Conservation (phyloP, 2,329 filamentous ascomycete genomes). For the Fusarium oxysporum region DNA sequence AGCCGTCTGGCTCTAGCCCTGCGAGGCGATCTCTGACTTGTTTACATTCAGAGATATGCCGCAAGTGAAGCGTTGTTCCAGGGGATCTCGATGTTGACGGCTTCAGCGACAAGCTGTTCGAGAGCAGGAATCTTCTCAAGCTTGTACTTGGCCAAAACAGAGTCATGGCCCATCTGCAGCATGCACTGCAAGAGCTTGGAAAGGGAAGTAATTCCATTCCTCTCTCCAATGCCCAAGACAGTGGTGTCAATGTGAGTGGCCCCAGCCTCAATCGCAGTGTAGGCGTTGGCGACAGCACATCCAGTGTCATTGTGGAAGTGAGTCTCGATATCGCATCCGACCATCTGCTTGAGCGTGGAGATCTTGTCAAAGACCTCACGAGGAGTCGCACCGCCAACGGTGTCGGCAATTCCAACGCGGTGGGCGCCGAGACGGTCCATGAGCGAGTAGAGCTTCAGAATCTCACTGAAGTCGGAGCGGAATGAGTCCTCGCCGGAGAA, state of each 20-base stretch:
- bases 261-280: slow-evolving; percentile 87
- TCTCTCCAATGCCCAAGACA: slow-evolving; percentile 65
- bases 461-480: slow-evolving; percentile 80
- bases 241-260: slow-evolving; percentile 86
- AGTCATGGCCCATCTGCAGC: slow-evolving; percentile 71
- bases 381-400: slow-evolving; percentile 86
- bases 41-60: not conserved
- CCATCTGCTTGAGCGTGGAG: slow-evolving; percentile 75
- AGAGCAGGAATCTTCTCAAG: slow-evolving; percentile 89
- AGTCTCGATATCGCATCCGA: slow-evolving; percentile 72
- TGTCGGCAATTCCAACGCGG: slow-evolving; percentile 92
- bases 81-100: slow-evolving; percentile 45
- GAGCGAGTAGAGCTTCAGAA: slow-evolving; percentile 83
- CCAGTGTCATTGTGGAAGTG: slow-evolving; percentile 86
- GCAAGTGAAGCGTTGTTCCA: slow-evolving; percentile 26
- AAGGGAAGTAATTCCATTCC: slow-evolving; percentile 78
- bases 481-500: slow-evolving; percentile 85
- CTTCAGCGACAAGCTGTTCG: slow-evolving; percentile 85
- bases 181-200: slow-evolving; percentile 25
- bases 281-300: slow-evolving; percentile 90
- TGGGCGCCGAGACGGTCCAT: slow-evolving; percentile 87
- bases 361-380: slow-evolving; percentile 91
- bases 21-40: not conserved
- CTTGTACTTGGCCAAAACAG: slow-evolving; percentile 90
- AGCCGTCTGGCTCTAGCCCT: not conserved